A percentile compares a stretch with the other conserved stretches of the same genome.
These are phyloP conservation scores for Hypoxylon lienhwacheense DNA, from an alignment of 495 filamentous ascomycete species.

Conservation along the genomic window DNA sequence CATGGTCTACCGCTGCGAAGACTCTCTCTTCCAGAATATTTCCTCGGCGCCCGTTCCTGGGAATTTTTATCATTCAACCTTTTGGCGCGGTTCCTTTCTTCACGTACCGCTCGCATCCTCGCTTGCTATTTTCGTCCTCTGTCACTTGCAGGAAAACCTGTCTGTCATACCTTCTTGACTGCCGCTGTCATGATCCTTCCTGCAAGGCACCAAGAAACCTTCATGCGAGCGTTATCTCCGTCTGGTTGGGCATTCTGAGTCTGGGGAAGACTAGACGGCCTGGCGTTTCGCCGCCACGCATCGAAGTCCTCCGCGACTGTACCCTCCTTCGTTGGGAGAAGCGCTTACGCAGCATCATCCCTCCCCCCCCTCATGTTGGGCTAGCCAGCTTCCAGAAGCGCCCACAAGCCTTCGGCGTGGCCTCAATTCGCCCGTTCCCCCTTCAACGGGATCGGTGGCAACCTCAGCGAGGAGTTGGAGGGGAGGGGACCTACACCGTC, in stretches of 20 bases:
- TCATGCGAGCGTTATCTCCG: background rate
- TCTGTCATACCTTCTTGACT: slow-evolving; percentile 17
- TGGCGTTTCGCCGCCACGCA: slow-evolving; percentile 28
- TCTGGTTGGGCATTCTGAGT: slow-evolving; percentile 11
- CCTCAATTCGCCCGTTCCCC: slow-evolving; percentile 3
- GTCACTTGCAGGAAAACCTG: slow-evolving; percentile 32
- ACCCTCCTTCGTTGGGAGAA: slow-evolving; percentile 1
- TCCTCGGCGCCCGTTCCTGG: slow-evolving; percentile 22
- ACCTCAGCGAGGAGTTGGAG: slow-evolving; percentile 2
- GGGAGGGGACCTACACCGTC: background rate
- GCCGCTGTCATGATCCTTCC: slow-evolving; percentile 22
- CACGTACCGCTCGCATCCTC: background rate
- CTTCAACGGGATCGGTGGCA: background rate
- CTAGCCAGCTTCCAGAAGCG: slow-evolving; percentile 32
- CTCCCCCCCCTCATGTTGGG: slow-evolving; percentile 11
- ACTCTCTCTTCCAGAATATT: slow-evolving; percentile 32
- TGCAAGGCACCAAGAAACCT: slow-evolving; percentile 24
- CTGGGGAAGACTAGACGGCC: slow-evolving; percentile 22
- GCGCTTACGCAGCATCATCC: slow-evolving; percentile 7
- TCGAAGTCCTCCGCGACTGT: background rate
- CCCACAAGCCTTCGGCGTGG: background rate
- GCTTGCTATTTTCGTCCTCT: slow-evolving; percentile 16
- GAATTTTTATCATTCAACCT: too few relatives aligned
- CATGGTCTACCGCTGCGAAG: slow-evolving; percentile 15
- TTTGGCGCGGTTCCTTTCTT: slow-evolving; percentile 15